Evolutionary conservation across 2,329 filamentous ascomycete species (phyloP), one percentile per base, ranked within the genome.

Genomic region (Dothideomycetes sp.): DNA sequence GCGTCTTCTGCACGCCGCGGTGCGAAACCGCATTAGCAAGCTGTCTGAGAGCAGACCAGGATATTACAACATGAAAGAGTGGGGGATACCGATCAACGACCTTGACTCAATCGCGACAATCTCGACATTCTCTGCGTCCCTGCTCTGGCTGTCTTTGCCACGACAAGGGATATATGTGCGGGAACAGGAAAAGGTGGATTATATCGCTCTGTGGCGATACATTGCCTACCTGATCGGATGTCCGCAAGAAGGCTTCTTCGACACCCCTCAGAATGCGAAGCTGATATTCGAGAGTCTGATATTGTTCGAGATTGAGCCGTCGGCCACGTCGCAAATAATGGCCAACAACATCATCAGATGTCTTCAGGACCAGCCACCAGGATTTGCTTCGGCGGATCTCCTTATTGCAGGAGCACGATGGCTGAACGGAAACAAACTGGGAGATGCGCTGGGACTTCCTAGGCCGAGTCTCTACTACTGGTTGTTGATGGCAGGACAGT

Each of bases 311-410:
- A 69, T 87, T 15, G 54, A 72, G 18, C 83, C 84, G 0, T 78
- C 74, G 0, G 60, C 68, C 1, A 81, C 72, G 15, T 79, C 74
- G 1, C 68, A 69, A 34, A 65, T 79, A 5, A 66, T 89, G 18
- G 81, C 81, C 3, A 81, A 81, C 57, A 89, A 88, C 53, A 81
- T 88, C 51, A 78, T 89, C 48, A 69, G 73, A 3, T 73, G 73
- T 3, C 65, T 88, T n/a, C 69, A 79, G 49, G 66, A 70, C 36
- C 73, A 75, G 31, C 73, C 81, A 1, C 84, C 84, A 0, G 68
- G 75, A 0, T 79, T 76, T 47, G 70, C 79, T 1, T 79, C 76
- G 2, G 68, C 72, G 4, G 73, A 76, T 34, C 84, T 85, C 55
- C 66, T 88, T 38, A 69, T 74, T 36, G 83, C 81, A 0, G 72